Evolutionary conservation across 148 eudicot genomes (phyloP).

Genomic region (Bassia scoparia): DNA sequence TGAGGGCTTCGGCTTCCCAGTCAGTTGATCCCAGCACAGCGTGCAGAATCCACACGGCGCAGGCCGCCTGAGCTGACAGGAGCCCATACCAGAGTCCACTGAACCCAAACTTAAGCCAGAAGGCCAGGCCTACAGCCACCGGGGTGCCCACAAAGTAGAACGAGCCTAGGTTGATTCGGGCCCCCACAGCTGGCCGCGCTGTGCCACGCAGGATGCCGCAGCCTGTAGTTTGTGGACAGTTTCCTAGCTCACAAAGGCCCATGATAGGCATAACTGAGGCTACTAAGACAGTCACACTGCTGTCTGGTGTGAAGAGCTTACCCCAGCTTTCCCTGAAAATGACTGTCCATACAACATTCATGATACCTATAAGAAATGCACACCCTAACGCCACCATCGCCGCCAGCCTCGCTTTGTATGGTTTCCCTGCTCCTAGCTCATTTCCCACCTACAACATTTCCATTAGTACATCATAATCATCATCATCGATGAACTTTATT

Average conservation of each 20-base stretch:
- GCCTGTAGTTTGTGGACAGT: constrained; percentile 96
- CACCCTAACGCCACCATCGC: constrained; percentile 78
- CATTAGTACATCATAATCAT: too few relatives aligned
- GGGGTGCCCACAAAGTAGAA: constrained; percentile 93
- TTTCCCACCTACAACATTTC: constrained; percentile 65
- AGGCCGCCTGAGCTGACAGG: constrained; percentile 72
- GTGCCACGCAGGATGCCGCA: constrained; percentile 91
- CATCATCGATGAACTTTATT: too few relatives aligned
- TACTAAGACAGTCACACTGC: constrained; percentile 45
- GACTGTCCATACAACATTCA: constrained; percentile 66
- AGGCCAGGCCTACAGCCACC: constrained; percentile 76
- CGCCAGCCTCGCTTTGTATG: constrained; percentile 84
- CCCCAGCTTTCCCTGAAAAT: constrained; percentile 70
- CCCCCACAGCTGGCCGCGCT: constrained; percentile 80
- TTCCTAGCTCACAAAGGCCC: constrained; percentile 91
- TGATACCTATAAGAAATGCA: constrained; percentile 61
- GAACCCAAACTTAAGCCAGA: constrained; percentile 55
- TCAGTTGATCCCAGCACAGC: constrained; percentile 57
- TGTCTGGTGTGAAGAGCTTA: constrained; percentile 64
- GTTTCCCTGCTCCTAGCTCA: constrained; percentile 89
- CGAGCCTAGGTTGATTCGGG: constrained; percentile 72
- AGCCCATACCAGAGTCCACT: constrained; percentile 87
- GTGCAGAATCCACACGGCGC: constrained; percentile 57
- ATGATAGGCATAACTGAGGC: constrained; percentile 85
- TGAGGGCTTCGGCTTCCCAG: constrained; percentile 77